phyloP scores from a whole-genome alignment of 2,329 filamentous ascomycete species.

The Epichloe elymi region DNA sequence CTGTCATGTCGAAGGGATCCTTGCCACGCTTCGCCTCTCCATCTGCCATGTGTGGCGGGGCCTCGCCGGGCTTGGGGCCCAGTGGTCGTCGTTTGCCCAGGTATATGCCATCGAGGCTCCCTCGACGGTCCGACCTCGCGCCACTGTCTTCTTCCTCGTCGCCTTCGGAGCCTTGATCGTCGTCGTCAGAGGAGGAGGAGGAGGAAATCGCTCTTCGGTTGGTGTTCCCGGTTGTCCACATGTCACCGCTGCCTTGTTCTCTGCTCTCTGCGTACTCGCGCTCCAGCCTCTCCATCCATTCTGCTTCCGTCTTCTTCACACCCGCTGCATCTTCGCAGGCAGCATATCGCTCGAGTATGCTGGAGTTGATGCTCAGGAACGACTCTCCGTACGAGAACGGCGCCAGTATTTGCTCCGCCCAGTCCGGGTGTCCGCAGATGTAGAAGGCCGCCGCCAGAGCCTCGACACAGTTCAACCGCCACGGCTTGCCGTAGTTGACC shows the following conservation, averaged over 20 bases:
- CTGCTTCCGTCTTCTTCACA: slow-evolving; percentile 71
- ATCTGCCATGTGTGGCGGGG: slow-evolving; percentile 8
- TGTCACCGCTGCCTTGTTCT: slow-evolving; percentile 55
- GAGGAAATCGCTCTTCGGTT: slow-evolving; percentile 50
- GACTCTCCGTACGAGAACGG: slow-evolving; percentile 81
- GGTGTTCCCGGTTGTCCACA: slow-evolving; percentile 84
- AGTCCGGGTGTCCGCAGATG: slow-evolving; percentile 84
- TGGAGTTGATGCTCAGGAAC: slow-evolving; percentile 83
- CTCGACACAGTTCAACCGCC: slow-evolving; percentile 91
- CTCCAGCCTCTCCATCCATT: slow-evolving; percentile 84
- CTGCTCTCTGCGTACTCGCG: slow-evolving; percentile 75
- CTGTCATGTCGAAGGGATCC: slow-evolving; percentile 66
- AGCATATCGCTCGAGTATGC: slow-evolving; percentile 71
- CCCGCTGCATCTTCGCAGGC: slow-evolving; percentile 69
- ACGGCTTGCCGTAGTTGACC: slow-evolving; percentile 94
- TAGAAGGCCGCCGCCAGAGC: slow-evolving; percentile 84
- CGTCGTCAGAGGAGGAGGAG: slow-evolving; percentile 44
- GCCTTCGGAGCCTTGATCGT: slow-evolving; percentile 29
- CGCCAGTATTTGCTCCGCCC: slow-evolving; percentile 71
- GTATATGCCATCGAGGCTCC: slow-evolving; percentile 44
- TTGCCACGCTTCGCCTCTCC: slow-evolving; percentile 27
- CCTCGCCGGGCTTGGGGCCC: slow-evolving; percentile 7
- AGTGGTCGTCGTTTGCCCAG: slow-evolving; percentile 40
- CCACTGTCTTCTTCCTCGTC: slow-evolving; percentile 30
- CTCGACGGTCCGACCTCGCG: slow-evolving; percentile 23